These are phyloP conservation scores for Coniella lustricola DNA, from an alignment of 2,329 filamentous ascomycete genomes.

Conservation along the genomic window DNA sequence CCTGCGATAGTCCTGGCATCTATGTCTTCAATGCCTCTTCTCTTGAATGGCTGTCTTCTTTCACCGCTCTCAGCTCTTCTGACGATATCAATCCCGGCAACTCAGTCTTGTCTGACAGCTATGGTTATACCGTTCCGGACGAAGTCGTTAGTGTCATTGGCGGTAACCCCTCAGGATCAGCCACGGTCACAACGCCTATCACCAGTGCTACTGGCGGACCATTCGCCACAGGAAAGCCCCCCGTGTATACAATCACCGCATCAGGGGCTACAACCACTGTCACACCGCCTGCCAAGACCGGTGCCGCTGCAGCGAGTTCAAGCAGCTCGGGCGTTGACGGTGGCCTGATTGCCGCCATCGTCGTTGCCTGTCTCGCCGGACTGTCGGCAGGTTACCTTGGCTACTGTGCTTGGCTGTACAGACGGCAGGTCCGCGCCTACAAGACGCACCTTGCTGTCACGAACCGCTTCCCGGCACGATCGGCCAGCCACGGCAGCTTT, in stretches of 20 bases:
- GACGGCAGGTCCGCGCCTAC: conserved; percentile 63
- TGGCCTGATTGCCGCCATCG: conserved; percentile 39
- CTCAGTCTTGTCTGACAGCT: conserved; percentile 48
- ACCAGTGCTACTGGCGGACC: conserved; percentile 60
- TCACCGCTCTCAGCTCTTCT: conserved; percentile 48
- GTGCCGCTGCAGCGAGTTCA: conserved; percentile 23
- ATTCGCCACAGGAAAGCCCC: conserved; percentile 60
- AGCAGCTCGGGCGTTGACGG: neutral
- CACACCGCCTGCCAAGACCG: conserved; percentile 31
- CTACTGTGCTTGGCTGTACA: conserved; percentile 68
- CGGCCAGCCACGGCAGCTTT: conserved; percentile 31
- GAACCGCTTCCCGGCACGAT: conserved; percentile 37
- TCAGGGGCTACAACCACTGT: conserved; percentile 40
- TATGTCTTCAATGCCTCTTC: conserved; percentile 67
- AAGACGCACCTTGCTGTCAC: conserved; percentile 60
- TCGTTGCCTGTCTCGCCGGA: conserved; percentile 60
- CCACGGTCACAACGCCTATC: conserved; percentile 59
- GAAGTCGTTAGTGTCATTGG: conserved; percentile 45
- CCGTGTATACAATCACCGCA: conserved; percentile 60
- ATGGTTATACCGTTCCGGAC: conserved; percentile 60
- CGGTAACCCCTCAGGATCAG: conserved; percentile 29
- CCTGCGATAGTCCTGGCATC: conserved; percentile 61
- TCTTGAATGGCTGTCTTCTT: conserved; percentile 56
- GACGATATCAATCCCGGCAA: conserved; percentile 41
- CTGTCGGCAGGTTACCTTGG: conserved; percentile 57